These are phyloP conservation scores for Argentina anserina DNA, from an alignment of 306 rosid species.

Conservation along the genomic window DNA sequence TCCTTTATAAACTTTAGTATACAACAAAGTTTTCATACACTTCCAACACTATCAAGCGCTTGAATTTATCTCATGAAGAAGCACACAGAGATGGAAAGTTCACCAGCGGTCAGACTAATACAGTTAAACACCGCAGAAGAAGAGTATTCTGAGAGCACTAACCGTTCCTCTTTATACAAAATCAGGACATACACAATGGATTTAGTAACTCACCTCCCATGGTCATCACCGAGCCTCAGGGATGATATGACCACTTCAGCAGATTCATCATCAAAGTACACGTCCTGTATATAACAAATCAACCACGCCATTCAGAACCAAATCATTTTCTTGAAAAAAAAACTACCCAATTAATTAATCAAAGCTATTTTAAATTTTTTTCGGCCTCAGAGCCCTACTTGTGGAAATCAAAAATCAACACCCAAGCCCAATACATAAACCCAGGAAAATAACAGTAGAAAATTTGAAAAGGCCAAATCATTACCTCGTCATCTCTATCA, in stretches of 20 bases:
- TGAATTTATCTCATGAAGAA: neutral
- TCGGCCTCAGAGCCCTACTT: neutral
- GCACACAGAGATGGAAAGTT: neutral
- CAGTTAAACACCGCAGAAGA: neutral
- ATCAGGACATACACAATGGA: neutral
- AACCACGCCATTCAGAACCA: slow-evolving; percentile 9
- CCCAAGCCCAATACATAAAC: neutral
- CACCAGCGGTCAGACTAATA: neutral
- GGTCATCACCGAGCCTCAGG: slow-evolving; percentile 87
- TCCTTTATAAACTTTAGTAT: neutral
- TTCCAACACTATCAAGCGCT: neutral
- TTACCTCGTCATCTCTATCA: slow-evolving; percentile 94
- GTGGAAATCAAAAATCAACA: neutral
- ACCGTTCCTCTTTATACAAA: neutral
- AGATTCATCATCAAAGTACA: slow-evolving; percentile 94
- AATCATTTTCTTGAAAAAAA: neutral
- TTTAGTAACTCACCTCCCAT: slow-evolving; percentile 78
- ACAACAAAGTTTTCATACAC: neutral
- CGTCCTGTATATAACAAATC: slow-evolving; percentile 56
- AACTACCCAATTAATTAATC: neutral
- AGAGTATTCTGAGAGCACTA: neutral
- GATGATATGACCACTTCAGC: slow-evolving; percentile 96
- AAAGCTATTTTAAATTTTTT: neutral
- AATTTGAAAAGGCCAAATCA: slow-evolving; percentile 7
- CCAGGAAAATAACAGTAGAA: slow-evolving; percentile 17